Percentiles rank a stretch among this genome's conserved stretches.
Evolutionary conservation across 176 grass and related monocot species (phyloP).

Genomic region (Echinochloa phyllopogon): DNA sequence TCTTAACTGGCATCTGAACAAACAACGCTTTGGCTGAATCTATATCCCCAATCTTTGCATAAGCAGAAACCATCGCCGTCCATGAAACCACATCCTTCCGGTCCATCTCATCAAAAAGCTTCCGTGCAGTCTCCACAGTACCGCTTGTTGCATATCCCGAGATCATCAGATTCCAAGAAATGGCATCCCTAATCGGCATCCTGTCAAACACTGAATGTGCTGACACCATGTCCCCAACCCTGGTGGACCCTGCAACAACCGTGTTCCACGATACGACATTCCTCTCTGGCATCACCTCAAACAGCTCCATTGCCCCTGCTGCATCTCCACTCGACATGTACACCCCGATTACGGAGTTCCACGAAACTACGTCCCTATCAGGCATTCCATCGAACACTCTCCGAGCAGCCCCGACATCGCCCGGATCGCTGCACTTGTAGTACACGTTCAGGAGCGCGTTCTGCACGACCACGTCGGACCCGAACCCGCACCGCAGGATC

Average conservation of each 20-base stretch:
- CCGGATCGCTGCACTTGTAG: neutral
- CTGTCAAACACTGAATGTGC: slow-evolving; percentile 43
- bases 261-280: slow-evolving; percentile 65
- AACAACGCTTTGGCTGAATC: slow-evolving; percentile 48
- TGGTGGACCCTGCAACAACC: slow-evolving; percentile 41
- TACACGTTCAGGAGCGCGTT: slow-evolving; percentile 59
- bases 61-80: slow-evolving; percentile 59
- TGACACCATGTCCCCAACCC: slow-evolving; percentile 34
- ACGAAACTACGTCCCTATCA: slow-evolving; percentile 57
- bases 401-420: slow-evolving; percentile 19
- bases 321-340: slow-evolving; percentile 44
- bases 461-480: slow-evolving; percentile 39
- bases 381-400: slow-evolving; percentile 58
- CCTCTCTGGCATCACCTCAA: slow-evolving; percentile 56
- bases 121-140: slow-evolving; percentile 14
- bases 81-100: slow-evolving; percentile 55
- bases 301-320: slow-evolving; percentile 33
- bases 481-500: slow-evolving; percentile 41
- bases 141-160: slow-evolving; percentile 41
- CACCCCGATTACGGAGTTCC: slow-evolving; percentile 58
- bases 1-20: slow-evolving; percentile 55
- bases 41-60: slow-evolving; percentile 49
- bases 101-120: slow-evolving; percentile 44
- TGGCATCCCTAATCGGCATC: slow-evolving; percentile 43
- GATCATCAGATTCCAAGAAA: slow-evolving; percentile 63